Evolutionary conservation across 2,329 filamentous ascomycete species (phyloP), one percentile per base, ranked within the genome.

Genomic region (Zymoseptoria passerinii): DNA sequence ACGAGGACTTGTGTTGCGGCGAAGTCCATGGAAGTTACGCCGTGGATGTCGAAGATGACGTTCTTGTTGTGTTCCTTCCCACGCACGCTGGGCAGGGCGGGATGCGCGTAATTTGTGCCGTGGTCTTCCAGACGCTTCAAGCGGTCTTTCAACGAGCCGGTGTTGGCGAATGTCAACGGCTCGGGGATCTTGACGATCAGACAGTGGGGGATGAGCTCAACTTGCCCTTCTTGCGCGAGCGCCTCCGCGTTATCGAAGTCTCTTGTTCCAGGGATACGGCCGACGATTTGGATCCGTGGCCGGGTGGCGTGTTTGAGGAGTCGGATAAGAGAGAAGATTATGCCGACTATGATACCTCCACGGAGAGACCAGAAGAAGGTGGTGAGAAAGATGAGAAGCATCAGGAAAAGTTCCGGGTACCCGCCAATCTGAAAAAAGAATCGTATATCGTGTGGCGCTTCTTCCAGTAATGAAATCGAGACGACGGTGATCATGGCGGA

Each of bases 161-260:
- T 97, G 72, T 99, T 99, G 69, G 92, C 92, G 72, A 99, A 99
- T 0, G 92, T 97, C 54, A 99, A 78, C 0, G 94, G 94, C 71
- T 99, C 94, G 0, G 94, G 92, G 57, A 99, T 97, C 78, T 97
- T 97, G 68, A 97, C 90, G 60, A 99, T 96, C 8, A 99, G 78
- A 61, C 89, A 95, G 16, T 92, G 90, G 64, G 96, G 92, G 55
- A 96, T 82, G 67, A 95, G 92, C 71, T 97, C 92, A 2, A 97
- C 80, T 28, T 65, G 57, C 10, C 55, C 61, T 18, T 64, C 64
- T 44, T 62, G 61, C 1, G 62, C 63, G 35, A 67, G 65, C 0
- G 86, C 68, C 67, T 87, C 92, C 1, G 92, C 91, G 67, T 95
- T 95, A 63, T 92, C 89, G 68, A 95, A 96, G 4, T 84, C 84